Base-by-base conservation (phyloP, 1,284 basidiomycete genomes). In the Ustanciosporium gigantosporum region DNA sequence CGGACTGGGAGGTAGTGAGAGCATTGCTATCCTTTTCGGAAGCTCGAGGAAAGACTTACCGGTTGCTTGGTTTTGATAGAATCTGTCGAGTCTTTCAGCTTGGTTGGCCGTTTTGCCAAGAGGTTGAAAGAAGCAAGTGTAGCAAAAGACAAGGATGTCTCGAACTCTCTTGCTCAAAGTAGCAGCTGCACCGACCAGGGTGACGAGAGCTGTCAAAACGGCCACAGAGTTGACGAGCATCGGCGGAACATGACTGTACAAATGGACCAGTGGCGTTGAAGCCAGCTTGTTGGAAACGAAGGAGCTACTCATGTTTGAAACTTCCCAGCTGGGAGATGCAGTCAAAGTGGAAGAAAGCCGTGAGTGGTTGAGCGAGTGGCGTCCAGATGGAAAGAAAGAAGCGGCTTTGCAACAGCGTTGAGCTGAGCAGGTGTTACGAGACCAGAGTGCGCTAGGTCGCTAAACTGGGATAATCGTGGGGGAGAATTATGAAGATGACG, bases 81-180 rank as follows among this genome's bases (percentile, higher is more conserved):
- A 77, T 23, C 58, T 50, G 48, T 77, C 75, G 20, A 77, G 72
- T 9, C 75, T 59, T 44, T 77, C 73, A 5, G 71, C 66, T 59
- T 77, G 75, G 44, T 64, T 75, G 41, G 46, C 32, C 4, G 62
- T 66, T 52, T 76, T 75, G 49, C 75, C 75, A 24, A 77, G 70
- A 16, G 75, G 75, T 41, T 74, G 70, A 5, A 77, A 48, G 67
- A 77, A 77, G 58, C 75, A 77, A 47, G 66, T 73, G 59, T 72
- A 77, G 41, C 70, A 60, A 42, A 77, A 77, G 3, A 71, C 64
- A 15, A 75, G 49, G 2, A 46, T 35, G 9, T 64, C 52, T 21
- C 69, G 66, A 8, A 71, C 41, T 29, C 61, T 66, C n/a, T 38
- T 44, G 46, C 49, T 66, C 25, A 68, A 31, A 16, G 48, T 42